A percentile compares a stretch with the other conserved stretches of the same genome.
These are phyloP conservation scores for Hirschioporus abietinus DNA, from an alignment of 768 basidiomycete species.

Conservation along the genomic window DNA sequence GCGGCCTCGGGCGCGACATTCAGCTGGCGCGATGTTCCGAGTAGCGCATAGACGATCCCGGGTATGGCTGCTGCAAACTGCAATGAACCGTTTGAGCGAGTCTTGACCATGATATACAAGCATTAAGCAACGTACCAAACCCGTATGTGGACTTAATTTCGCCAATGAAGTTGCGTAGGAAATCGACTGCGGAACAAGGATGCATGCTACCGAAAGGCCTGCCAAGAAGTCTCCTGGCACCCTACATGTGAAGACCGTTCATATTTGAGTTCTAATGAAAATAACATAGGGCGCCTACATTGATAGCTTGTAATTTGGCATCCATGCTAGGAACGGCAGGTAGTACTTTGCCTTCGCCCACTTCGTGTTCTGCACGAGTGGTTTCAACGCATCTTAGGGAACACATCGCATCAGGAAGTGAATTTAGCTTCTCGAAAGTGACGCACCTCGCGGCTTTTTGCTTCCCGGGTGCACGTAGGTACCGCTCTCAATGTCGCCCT, in stretches of 20 bases:
- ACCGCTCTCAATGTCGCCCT: neutral
- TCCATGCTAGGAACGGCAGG: conserved; percentile 73
- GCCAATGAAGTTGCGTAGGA: conserved; percentile 89
- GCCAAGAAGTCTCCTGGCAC: conserved; percentile 73
- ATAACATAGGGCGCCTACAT: conserved; percentile 39
- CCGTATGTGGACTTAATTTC: conserved; percentile 77
- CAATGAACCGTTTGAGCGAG: neutral
- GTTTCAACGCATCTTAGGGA: neutral
- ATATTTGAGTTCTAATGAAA: neutral
- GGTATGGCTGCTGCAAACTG: conserved; percentile 86
- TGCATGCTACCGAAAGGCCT: conserved; percentile 79
- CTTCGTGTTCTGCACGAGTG: neutral
- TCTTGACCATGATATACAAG: neutral
- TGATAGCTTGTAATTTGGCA: conserved; percentile 67
- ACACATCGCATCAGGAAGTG: neutral
- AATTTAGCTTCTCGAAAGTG: neutral
- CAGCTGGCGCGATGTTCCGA: conserved; percentile 78
- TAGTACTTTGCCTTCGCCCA: conserved; percentile 63
- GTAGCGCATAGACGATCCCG: conserved; percentile 82
- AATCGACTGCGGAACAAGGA: conserved; percentile 84
- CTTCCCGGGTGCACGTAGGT: neutral
- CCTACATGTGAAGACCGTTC: conserved; percentile 23
- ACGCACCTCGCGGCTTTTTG: neutral
- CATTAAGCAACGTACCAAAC: conserved; percentile 51
- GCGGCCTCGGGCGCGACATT: conserved; percentile 90